Conservation (phyloP, 257 asterid species). For the Jasminum sambac region DNA sequence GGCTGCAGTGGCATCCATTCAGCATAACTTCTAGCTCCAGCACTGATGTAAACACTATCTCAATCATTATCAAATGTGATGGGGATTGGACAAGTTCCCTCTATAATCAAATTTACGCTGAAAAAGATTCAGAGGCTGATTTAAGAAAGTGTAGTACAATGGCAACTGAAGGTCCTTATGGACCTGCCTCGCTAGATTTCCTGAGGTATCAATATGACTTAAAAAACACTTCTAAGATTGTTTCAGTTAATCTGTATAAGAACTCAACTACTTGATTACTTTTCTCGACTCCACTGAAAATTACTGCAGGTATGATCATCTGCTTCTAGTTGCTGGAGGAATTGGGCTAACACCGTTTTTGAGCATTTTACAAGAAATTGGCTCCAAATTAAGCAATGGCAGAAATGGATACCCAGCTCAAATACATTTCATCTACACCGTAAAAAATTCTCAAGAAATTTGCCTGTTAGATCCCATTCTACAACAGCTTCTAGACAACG, state of each 20-base stretch:
- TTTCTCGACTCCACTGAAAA: background rate
- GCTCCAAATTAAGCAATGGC: constrained; percentile 25
- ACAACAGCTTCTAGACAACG: constrained; percentile 40
- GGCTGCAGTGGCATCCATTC: constrained; percentile 80
- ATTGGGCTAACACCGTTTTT: constrained; percentile 81
- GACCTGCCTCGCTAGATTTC: constrained; percentile 65
- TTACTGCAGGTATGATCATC: constrained; percentile 56
- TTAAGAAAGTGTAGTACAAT: constrained; percentile 47
- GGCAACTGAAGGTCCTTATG: constrained; percentile 80
- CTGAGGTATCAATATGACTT: constrained; percentile 44
- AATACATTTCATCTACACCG: constrained; percentile 53
- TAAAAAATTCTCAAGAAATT: constrained; percentile 50
- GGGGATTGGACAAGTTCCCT: constrained; percentile 80
- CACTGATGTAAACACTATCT: constrained; percentile 49
- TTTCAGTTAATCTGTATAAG: background rate
- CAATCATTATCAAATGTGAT: constrained; percentile 57
- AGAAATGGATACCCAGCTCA: constrained; percentile 41
- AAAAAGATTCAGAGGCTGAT: constrained; percentile 58
- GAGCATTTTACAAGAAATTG: constrained; percentile 63
- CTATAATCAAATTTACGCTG: constrained; percentile 34
- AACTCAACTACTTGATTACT: background rate
- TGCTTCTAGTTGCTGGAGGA: constrained; percentile 86
- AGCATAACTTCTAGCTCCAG: constrained; percentile 72
- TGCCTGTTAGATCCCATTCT: constrained; percentile 57
- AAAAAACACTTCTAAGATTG: background rate